These are phyloP conservation scores for Tetraselmis striata DNA, from an alignment of 139 green algal species.

Conservation along the genomic window DNA sequence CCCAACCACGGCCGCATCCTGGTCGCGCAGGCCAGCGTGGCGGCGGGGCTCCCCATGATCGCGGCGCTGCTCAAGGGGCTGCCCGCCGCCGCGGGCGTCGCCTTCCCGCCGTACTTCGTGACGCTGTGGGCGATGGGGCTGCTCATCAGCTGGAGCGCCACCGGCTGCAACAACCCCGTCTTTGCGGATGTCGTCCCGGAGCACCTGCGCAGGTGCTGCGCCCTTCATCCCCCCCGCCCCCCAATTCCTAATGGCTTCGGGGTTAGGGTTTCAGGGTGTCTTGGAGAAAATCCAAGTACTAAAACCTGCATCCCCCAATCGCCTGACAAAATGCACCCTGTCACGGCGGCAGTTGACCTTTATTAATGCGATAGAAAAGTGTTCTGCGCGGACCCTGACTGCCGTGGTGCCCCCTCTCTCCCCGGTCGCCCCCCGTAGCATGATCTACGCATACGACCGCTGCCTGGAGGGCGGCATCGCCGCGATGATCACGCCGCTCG, in stretches of 20 bases:
- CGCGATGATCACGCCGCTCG: slow-evolving; percentile 41
- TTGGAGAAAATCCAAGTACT: too few relatives aligned
- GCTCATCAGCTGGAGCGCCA: slow-evolving; percentile 36
- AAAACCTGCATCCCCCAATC: too few relatives aligned
- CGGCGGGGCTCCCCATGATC: slow-evolving; percentile 14
- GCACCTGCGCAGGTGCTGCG: slow-evolving; percentile 36
- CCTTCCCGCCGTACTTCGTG: slow-evolving; percentile 23
- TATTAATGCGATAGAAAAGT: too few relatives aligned
- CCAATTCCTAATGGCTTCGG: too few relatives aligned
- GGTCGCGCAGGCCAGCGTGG: slow-evolving; percentile 15
- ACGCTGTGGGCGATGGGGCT: slow-evolving; percentile 22
- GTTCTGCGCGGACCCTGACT: too few relatives aligned
- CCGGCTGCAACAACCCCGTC: slow-evolving; percentile 55
- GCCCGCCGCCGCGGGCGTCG: background rate
- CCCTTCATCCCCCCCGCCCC: too few relatives aligned
- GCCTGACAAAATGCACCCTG: too few relatives aligned
- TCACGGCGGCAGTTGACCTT: too few relatives aligned
- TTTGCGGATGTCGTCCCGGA: slow-evolving; percentile 76
- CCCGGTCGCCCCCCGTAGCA: background rate
- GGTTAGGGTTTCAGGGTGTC: too few relatives aligned
- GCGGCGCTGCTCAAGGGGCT: slow-evolving; percentile 28
- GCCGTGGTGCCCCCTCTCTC: too few relatives aligned
- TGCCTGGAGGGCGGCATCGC: slow-evolving; percentile 52
- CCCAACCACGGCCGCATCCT: slow-evolving; percentile 33
- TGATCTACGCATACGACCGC: slow-evolving; percentile 76